Evolutionary conservation across 345 rosid genomes (phyloP).

Genomic region (Diplotaxis tenuifolia): DNA sequence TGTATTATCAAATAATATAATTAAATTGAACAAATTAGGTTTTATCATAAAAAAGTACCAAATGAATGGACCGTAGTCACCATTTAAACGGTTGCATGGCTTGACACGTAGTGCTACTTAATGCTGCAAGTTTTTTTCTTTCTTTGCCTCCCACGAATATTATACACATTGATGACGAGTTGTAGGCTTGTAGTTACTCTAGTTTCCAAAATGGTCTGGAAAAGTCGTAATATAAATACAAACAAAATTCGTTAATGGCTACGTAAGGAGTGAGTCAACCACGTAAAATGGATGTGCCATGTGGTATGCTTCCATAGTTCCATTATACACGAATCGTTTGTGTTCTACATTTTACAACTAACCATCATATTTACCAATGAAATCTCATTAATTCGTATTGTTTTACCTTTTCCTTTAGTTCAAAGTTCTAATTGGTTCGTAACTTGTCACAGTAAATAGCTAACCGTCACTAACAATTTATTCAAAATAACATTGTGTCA

Average conservation of each 20-base stretch:
- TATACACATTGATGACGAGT: conserved; percentile 23
- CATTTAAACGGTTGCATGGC: conserved; percentile 25
- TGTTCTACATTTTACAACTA: not conserved
- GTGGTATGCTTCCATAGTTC: not conserved
- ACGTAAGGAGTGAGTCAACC: conserved; percentile 20
- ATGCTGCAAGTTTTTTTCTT: conserved; percentile 22
- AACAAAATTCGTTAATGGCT: conserved; percentile 20
- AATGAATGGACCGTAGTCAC: conserved; percentile 25
- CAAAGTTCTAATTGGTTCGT: too few relatives aligned
- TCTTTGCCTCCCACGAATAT: conserved; percentile 10
- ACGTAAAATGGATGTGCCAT: conserved; percentile 23
- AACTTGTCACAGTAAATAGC: too few relatives aligned
- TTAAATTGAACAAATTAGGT: not conserved
- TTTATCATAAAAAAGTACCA: conserved; percentile 31
- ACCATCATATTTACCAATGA: not conserved
- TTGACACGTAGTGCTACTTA: conserved; percentile 31
- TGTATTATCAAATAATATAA: not conserved
- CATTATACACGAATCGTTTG: too few relatives aligned
- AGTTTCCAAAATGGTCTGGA: conserved; percentile 39
- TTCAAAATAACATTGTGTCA: not conserved
- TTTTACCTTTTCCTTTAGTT: too few relatives aligned
- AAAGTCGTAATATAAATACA: not conserved
- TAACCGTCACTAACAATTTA: not conserved
- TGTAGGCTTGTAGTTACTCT: conserved; percentile 17
- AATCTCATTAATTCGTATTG: not conserved